These are phyloP conservation scores for Thraustotheca clavata DNA, from an alignment of 352 stramenopile species.

Conservation along the genomic window DNA sequence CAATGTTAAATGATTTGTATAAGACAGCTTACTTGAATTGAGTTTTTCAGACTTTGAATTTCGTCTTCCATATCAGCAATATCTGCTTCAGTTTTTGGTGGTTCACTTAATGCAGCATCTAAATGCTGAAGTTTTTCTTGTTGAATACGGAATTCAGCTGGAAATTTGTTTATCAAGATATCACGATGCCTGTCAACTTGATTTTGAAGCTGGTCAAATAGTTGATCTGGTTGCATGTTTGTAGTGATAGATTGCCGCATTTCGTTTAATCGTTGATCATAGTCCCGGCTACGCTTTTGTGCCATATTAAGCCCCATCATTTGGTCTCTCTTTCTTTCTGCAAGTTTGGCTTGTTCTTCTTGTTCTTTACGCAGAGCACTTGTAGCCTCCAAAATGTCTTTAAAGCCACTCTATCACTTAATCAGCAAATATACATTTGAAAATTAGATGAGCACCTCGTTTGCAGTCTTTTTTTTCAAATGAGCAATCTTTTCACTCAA, in stretches of 20 bases:
- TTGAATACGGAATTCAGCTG: constrained; percentile 58
- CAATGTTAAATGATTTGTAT: not conserved
- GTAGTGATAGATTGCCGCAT: constrained; percentile 60
- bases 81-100: constrained; percentile 77
- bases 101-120: constrained; percentile 58
- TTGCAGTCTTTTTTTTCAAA: constrained; percentile 81
- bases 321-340: constrained; percentile 85
- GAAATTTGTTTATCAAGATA: constrained; percentile 60
- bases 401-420: constrained; percentile 46
- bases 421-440: not conserved
- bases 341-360: constrained; percentile 90
- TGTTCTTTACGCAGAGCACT: constrained; percentile 89
- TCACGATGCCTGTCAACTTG: constrained; percentile 76
- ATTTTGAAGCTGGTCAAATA: constrained; percentile 73
- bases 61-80: constrained; percentile 84
- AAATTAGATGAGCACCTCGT: constrained; percentile 26
- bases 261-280: constrained; percentile 58
- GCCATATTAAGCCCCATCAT: constrained; percentile 74
- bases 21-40: constrained; percentile 32
- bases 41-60: constrained; percentile 43
- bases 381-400: constrained; percentile 86
- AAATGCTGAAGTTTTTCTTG: constrained; percentile 72
- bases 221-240: constrained; percentile 72
- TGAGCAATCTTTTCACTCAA: constrained; percentile 86
- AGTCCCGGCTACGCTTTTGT: constrained; percentile 71